Evolutionary conservation across 345 rosid species (phyloP).

Genomic region (Gossypium rotundifolium): DNA sequence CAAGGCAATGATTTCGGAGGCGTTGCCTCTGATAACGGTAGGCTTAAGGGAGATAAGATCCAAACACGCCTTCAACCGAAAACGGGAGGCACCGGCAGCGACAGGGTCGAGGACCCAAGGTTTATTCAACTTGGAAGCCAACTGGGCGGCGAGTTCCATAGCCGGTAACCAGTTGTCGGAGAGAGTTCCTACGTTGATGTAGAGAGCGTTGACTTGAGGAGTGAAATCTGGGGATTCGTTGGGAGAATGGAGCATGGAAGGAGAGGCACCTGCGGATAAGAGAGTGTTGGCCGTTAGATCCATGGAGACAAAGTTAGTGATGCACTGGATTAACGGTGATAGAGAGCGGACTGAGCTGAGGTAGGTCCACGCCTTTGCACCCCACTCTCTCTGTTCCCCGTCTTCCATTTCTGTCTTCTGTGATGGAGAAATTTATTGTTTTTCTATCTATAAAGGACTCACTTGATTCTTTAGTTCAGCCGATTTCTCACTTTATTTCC

Average conservation of each 20-base stretch:
- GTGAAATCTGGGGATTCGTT: conserved; percentile 77
- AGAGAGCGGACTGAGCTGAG: conserved; percentile 38
- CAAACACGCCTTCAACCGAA: conserved; percentile 67
- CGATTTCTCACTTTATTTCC: too few relatives aligned
- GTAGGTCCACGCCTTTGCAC: conserved; percentile 34
- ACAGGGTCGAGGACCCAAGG: conserved; percentile 96
- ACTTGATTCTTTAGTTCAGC: too few relatives aligned
- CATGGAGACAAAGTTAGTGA: conserved; percentile 91
- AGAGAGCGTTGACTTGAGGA: conserved; percentile 52
- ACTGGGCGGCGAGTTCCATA: conserved; percentile 61
- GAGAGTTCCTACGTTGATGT: conserved; percentile 77
- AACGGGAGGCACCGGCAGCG: conserved; percentile 71
- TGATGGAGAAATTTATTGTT: too few relatives aligned
- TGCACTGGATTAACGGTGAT: conserved; percentile 84
- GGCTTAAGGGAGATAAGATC: conserved; percentile 65
- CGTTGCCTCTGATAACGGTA: conserved; percentile 75
- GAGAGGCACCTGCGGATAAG: conserved; percentile 83
- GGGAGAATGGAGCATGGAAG: conserved; percentile 78
- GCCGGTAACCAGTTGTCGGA: conserved; percentile 67
- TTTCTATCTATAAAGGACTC: too few relatives aligned
- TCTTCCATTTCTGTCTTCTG: conserved; percentile 1
- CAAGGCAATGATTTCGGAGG: conserved; percentile 73
- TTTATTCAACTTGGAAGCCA: conserved; percentile 39
- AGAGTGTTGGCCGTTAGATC: conserved; percentile 85
- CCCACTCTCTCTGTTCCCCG: conserved; percentile 24